These are phyloP conservation scores for Apiotrichum mycotoxinovorans DNA, from an alignment of 1,284 basidiomycete species.

Conservation along the genomic window DNA sequence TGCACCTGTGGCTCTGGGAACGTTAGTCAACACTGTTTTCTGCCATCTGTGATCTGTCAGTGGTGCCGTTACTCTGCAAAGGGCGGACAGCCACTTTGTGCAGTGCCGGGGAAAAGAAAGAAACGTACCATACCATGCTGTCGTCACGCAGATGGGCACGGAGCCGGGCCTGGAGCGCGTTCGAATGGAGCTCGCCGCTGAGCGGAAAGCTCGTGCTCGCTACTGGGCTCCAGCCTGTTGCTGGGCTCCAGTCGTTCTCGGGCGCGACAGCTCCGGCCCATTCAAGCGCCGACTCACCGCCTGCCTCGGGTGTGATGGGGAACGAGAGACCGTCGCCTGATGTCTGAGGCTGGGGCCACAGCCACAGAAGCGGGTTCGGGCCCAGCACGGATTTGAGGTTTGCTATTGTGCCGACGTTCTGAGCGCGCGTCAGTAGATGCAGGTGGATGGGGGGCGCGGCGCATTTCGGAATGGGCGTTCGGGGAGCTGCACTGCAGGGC, in stretches of 20 bases:
- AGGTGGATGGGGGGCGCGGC: no score
- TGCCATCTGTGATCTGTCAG: background rate
- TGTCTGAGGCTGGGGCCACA: conserved; percentile 58
- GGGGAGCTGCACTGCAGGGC: background rate
- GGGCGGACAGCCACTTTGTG: conserved; percentile 5
- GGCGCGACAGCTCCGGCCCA: conserved; percentile 40
- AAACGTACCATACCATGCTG: conserved; percentile 14
- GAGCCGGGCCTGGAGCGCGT: conserved; percentile 18
- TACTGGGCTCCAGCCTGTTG: background rate
- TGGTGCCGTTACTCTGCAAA: conserved; percentile 9
- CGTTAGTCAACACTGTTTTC: conserved; percentile 6
- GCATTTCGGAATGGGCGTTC: no score
- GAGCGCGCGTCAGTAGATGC: no score
- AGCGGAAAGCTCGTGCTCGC: conserved; percentile 4
- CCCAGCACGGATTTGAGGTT: conserved; percentile 81
- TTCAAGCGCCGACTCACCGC: conserved; percentile 63
- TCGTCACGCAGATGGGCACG: conserved; percentile 14
- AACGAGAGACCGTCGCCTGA: conserved; percentile 72
- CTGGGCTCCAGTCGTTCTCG: conserved; percentile 5
- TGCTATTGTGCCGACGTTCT: conserved; percentile 70
- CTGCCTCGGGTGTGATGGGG: conserved; percentile 64
- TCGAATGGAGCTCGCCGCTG: conserved; percentile 11
- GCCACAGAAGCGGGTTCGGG: conserved; percentile 69
- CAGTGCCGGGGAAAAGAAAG: background rate
- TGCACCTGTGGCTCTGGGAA: conserved; percentile 48